A percentile compares a stretch with the other conserved stretches of the same genome.
Evolutionary conservation across 331 rosid genomes (phyloP).

Genomic region (Rhamnella rubrinervis): DNA sequence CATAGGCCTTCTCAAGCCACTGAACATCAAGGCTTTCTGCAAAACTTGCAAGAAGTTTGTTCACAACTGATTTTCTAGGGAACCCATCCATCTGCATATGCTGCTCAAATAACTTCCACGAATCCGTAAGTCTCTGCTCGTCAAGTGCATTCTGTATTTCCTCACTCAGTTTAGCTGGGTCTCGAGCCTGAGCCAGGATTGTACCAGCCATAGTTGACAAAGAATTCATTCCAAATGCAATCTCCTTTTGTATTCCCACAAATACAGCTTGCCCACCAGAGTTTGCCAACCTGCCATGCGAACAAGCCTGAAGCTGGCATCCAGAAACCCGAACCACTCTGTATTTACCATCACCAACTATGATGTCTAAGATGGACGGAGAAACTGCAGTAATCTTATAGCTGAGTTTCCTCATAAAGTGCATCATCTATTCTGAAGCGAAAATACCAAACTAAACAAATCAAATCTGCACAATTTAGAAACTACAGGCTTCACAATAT

Average conservation of each 20-base stretch:
- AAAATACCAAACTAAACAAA: not conserved
- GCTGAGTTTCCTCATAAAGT: conserved; percentile 33
- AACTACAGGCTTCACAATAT: not conserved
- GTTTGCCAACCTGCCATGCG: conserved; percentile 6
- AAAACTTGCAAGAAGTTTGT: conserved; percentile 45
- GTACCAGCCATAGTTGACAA: conserved; percentile 49
- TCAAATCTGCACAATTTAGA: not conserved
- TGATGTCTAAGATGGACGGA: conserved; percentile 15
- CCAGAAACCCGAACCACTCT: conserved; percentile 4
- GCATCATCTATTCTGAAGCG: conserved; percentile 20
- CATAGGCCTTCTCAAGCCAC: conserved; percentile 68
- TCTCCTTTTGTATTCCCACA: conserved; percentile 22
- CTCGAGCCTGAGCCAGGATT: conserved; percentile 70
- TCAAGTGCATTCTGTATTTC: conserved; percentile 50
- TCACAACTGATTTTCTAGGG: conserved; percentile 71
- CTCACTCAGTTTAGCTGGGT: conserved; percentile 46
- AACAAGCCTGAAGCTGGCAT: conserved; percentile 10
- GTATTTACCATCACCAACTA: conserved; percentile 26
- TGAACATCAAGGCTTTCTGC: conserved; percentile 55
- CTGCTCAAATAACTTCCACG: conserved; percentile 71
- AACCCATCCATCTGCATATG: conserved; percentile 75
- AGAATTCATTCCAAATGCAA: conserved; percentile 19
- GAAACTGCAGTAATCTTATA: conserved; percentile 18
- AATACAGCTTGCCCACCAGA: conserved; percentile 17
- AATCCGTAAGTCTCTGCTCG: conserved; percentile 47